These are phyloP conservation scores for Phytopythium oedochilum DNA, from an alignment of 352 stramenopile species.

Conservation along the genomic window DNA sequence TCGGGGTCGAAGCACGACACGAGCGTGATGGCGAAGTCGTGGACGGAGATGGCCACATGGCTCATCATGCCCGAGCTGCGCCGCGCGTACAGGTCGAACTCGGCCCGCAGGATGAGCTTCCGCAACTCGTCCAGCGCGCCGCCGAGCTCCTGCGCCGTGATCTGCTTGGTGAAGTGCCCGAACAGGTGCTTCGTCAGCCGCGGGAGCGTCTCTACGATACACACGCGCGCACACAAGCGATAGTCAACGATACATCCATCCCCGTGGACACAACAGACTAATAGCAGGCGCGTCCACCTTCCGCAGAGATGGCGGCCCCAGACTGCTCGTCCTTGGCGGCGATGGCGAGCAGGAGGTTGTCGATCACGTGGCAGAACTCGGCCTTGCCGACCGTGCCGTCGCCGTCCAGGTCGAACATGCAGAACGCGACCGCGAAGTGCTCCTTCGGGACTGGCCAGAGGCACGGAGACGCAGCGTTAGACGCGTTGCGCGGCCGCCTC, in stretches of 20 bases:
- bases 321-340: conserved; percentile 16
- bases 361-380: conserved; percentile 71
- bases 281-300: no score
- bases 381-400: conserved; percentile 69
- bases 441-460: conserved; percentile 50
- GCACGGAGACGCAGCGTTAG: neutral
- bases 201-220: conserved; percentile 24
- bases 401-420: conserved; percentile 75
- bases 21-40: conserved; percentile 76
- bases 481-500: no score
- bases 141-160: conserved; percentile 47
- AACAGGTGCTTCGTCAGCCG: conserved; percentile 67
- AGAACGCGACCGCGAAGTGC: conserved; percentile 77
- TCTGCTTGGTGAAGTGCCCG: conserved; percentile 49
- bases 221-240: neutral
- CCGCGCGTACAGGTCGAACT: conserved; percentile 73
- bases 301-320: conserved; percentile 23
- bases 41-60: conserved; percentile 49
- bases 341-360: conserved; percentile 51
- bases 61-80: conserved; percentile 30
- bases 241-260: neutral
- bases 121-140: conserved; percentile 43
- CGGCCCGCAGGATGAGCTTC: conserved; percentile 52
- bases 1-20: conserved; percentile 71
- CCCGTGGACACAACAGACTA: no score